Base-by-base conservation (phyloP, 345 rosid species). In the Eucalyptus caleyi region DNA sequence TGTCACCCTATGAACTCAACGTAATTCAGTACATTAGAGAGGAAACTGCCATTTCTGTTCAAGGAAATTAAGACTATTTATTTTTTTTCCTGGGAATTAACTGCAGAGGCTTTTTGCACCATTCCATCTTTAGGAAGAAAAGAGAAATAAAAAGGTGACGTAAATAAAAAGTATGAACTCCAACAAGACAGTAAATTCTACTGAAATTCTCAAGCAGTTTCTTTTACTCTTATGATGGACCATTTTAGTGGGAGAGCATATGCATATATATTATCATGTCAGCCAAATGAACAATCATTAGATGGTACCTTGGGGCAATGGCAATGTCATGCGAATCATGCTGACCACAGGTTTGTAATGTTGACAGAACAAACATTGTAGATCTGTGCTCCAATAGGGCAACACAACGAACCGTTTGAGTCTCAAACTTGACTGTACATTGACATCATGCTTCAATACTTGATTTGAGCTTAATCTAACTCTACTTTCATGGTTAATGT, bases 1-100 rank as follows among this genome's bases (percentile, higher is more conserved):
- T 93, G 95, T 95, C 91, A 96, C 87, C 99, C 99, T 97, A 88
- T 88, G 42, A 40, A 85, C 88, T 42, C 88, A 80, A 69, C 34
- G 11, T 72, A 69, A 30, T 42, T 60, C 14, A 34, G 83, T 40
- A 77, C 42, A 77, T 77, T 77, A 77, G 47, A 77, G 13, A 67
- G 44, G 54, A 89, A 50, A 82, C 27, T 49, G 15, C 86, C 86
- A 51, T 45, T 45, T 85, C 44, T 15, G 60, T 30, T 54, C 53
- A 12, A 16, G 50, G 54, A 56, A 80, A 51, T 54, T 42, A 34
- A 11, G 50, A 62, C 87, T 30, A 77, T 18, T n/a, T 62, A 50
- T n/a, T 19, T 47, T 47, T 32, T 21, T 14, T 50, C 45, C 18
- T 8, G 23, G 59, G 60, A 88, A 87, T 77, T 77, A 21, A 77